Evolutionary conservation across 2,329 filamentous ascomycete species (phyloP), one percentile per base, ranked within the genome.

Genomic region (Ophiostoma australiae): DNA sequence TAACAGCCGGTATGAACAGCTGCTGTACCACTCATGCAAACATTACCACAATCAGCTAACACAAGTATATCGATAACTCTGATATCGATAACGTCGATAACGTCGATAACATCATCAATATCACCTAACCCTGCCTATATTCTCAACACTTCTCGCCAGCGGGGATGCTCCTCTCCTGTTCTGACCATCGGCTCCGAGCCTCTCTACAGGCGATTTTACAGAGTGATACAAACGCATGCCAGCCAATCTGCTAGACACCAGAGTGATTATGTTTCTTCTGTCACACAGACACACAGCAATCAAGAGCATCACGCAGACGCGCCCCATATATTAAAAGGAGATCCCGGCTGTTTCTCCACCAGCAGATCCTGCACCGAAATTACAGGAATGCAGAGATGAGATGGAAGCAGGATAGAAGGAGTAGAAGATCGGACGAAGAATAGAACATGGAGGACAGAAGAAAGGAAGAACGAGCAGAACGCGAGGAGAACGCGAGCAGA

Each of bases 301-400:
- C 44, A 61, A 17, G 20, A 48, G 17, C 5, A 7, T n/a, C 44
- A 48, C 20, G 41, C 27, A 63, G 39, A 70, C 52, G 31, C 11
- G 68, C 52, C 69, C 71, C 69, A 72, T 70, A 69, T 63, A 63
- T 33, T 17, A 63, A 72, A 55, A 72, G 69, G 66, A 69, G 69
- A 70, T 70, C 71, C 58, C 58, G 66, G 69, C 66, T 58, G 33
- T 39, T 68, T 52, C 69, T 68, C 69, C 71, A 72, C 69, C 39
- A 58, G 66, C 55, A 72, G 70, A 72, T 70, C 55, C 61, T 58
- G 55, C 68, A 35, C 69, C 63, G 66, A 70, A 68, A 72, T 70
- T 63, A 67, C 52, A 27, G 31, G 58, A 63, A 63, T 63, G 27
- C 27, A 20, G 58, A 63, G 58, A 61, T 33, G 58, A 44, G 37